Evolutionary conservation across 2,329 filamentous ascomycete genomes (phyloP).

Genomic region (Hymenoscyphus occultus): DNA sequence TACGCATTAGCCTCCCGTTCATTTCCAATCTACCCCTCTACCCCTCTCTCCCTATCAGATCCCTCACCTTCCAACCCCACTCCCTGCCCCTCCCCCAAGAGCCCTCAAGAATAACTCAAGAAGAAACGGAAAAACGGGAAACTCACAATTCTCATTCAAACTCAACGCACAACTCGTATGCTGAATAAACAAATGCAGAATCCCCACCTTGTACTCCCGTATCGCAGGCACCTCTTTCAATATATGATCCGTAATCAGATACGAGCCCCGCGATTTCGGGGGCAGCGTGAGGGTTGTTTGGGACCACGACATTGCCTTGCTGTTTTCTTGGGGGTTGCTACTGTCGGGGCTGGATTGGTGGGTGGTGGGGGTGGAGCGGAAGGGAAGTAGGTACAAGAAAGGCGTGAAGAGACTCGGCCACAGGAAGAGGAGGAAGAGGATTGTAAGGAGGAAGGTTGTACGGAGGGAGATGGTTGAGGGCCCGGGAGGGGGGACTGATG

Average conservation of each 20-base stretch:
- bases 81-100: too few species aligned
- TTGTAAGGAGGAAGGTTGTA: constrained; percentile 45
- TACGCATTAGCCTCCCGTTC: not conserved
- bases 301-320: constrained; percentile 62
- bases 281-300: constrained; percentile 85
- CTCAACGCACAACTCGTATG: constrained; percentile 90
- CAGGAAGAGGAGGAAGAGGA: constrained; percentile 46
- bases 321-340: too few species aligned
- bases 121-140: not conserved
- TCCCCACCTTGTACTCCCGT: constrained; percentile 75
- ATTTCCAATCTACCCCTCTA: too few species aligned
- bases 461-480: constrained; percentile 28
- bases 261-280: constrained; percentile 73
- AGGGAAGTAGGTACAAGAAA: constrained; percentile 47
- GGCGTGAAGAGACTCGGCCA: constrained; percentile 45
- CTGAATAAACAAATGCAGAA: constrained; percentile 89
- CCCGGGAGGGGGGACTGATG: constrained; percentile 10
- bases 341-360: constrained; percentile 13
- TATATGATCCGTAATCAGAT: constrained; percentile 82
- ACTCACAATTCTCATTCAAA: constrained; percentile 80
- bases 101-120: too few species aligned
- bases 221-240: constrained; percentile 73
- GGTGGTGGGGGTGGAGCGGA: constrained; percentile 17
- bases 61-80: too few species aligned
- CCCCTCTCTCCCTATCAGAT: too few species aligned